Evolutionary conservation across 2,329 filamentous ascomycete species (phyloP).

Genomic region (Aspergillus brasiliensis): DNA sequence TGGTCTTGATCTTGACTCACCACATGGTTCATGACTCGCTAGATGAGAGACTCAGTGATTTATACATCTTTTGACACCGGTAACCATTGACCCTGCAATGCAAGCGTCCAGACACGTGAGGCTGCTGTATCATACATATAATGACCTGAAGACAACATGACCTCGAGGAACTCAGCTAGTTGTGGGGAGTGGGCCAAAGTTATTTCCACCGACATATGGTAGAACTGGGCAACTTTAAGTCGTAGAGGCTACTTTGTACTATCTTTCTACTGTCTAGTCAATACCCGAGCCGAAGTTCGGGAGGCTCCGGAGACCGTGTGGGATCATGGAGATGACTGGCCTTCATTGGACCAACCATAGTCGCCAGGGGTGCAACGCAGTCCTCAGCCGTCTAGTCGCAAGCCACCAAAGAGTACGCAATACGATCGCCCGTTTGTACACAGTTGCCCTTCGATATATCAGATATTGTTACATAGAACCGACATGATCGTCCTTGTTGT

Average conservation of each 20-base stretch:
- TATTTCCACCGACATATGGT: background rate
- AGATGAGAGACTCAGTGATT: constrained; percentile 12
- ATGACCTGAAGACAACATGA: constrained; percentile 20
- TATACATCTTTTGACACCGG: constrained; percentile 13
- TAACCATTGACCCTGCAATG: constrained; percentile 13
- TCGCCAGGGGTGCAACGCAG: background rate
- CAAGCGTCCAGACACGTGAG: constrained; percentile 26
- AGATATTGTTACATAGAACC: background rate
- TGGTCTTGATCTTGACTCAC: constrained; percentile 3
- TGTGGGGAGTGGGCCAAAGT: background rate
- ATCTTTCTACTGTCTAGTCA: background rate
- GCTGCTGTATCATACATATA: constrained; percentile 29
- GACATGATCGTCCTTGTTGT: background rate
- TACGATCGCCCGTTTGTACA: too few species aligned
- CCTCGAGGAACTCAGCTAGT: constrained; percentile 6
- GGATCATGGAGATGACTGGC: background rate
- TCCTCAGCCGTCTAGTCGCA: background rate
- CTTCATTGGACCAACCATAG: background rate
- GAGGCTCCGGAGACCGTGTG: background rate
- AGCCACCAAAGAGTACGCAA: too few species aligned
- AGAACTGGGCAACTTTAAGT: background rate
- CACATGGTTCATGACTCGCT: constrained; percentile 4
- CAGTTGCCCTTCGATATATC: too few species aligned
- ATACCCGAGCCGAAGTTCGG: constrained; percentile 2
- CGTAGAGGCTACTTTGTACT: too few species aligned